Base-by-base conservation (phyloP, 2,329 filamentous ascomycete species). In the Fusarium ramigenum region DNA sequence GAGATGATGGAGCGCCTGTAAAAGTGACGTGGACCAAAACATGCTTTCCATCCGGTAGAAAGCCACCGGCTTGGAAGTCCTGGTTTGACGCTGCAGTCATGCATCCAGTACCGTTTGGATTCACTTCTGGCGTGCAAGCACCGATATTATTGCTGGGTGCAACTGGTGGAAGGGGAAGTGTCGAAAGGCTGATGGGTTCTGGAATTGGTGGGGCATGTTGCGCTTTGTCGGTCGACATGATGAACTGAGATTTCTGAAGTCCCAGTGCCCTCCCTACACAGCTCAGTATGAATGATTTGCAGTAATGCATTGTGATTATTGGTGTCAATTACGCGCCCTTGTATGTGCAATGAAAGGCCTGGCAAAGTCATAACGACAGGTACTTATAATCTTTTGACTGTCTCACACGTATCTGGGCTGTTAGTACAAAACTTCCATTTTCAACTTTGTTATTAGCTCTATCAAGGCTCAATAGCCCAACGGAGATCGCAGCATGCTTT, bases 11-110 rank as follows among this genome's bases (percentile, higher is more conserved):
- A 5, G 85, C 84, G 10, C 85, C 85, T 9, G 78, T 77, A 60
- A 85, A 87, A 19, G 78, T 80, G 10, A 84, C 78, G 9, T 47
- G 78, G 28, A 80, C 81, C 10, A 83, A 65, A 16, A 86, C 79
- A 66, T 87, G 84, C 1, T 83, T 80, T 19, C 81, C 81, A 54
- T 87, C 84, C 0, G 84, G 83, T 1, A 82, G 71, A 44, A 87
- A 87, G 52, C 54, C 56, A 10, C 68, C 68, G 15, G 50, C 18
- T 39, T 56, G 37, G 6, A 69, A 64, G 4, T 52, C 53, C 6
- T 40, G 23, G 16, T 60, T 44, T 14, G 25, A 36, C 0, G 25
- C 37, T 4, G 42, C 28, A 16, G 42, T 44, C 4, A 69, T 39
- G 9, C 68, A 71, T 40, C 68, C 68, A 7, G 68, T 71, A 3